Conservation (phyloP, 139 green algal species). For the Micractinium conductrix region DNA sequence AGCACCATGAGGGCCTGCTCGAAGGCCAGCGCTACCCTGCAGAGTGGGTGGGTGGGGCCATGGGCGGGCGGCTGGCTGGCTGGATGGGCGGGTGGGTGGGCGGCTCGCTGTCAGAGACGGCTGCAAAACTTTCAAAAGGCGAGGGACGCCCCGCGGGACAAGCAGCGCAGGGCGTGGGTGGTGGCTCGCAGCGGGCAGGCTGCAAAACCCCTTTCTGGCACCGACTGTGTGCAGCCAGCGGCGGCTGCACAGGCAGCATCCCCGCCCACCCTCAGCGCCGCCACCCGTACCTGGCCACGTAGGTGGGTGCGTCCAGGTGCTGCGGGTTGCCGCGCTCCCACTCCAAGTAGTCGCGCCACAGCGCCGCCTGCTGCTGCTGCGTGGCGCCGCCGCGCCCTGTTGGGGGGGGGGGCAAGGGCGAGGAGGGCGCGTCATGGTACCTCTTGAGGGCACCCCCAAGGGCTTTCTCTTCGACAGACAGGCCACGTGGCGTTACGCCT, state of each 20-base stretch:
- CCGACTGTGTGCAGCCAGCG: too few relatives aligned
- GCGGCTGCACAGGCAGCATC: neutral
- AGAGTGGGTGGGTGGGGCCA: neutral
- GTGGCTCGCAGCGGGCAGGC: neutral
- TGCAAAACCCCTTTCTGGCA: too few relatives aligned
- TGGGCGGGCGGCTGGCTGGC: constrained; percentile 38
- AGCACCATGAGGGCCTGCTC: constrained; percentile 85
- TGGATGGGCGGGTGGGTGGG: neutral
- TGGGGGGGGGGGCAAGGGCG: too few relatives aligned
- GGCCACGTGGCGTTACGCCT: too few relatives aligned
- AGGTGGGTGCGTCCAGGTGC: constrained; percentile 60
- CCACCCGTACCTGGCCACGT: constrained; percentile 5
- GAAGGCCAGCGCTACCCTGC: constrained; percentile 79
- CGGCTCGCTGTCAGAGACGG: too few relatives aligned
- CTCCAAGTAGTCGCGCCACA: constrained; percentile 77
- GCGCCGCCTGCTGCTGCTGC: constrained; percentile 62
- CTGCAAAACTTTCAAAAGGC: too few relatives aligned
- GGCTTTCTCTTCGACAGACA: too few relatives aligned
- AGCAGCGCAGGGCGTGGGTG: neutral
- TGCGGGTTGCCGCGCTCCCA: constrained; percentile 84
- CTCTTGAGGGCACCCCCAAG: too few relatives aligned
- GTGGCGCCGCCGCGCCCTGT: constrained; percentile 68
- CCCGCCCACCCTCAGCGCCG: neutral
- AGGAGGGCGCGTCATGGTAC: too few relatives aligned
- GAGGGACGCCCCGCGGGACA: too few relatives aligned